Percentiles rank a stretch among this genome's conserved stretches.
phyloP scores from a whole-genome alignment of 805 yeast species.

The Teunomyces barrocoloradensis region DNA sequence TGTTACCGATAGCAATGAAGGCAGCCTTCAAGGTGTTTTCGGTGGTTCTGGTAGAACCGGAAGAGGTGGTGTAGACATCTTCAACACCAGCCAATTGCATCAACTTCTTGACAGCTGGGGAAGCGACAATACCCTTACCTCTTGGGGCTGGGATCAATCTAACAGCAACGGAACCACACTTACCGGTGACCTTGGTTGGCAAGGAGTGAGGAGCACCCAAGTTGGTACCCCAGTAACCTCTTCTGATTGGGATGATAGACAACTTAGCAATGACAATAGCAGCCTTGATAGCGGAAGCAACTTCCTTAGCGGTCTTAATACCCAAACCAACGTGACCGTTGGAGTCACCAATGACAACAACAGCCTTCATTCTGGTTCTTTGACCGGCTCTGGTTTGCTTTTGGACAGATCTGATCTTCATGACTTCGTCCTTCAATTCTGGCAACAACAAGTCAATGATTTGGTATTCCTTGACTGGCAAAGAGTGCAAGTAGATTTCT shows the following conservation, averaged over 20 bases:
- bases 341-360: conserved; percentile 98
- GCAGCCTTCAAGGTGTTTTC: conserved; percentile 99
- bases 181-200: conserved; percentile 97
- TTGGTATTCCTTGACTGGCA: conserved; percentile 99
- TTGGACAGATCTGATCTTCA: conserved; percentile 99
- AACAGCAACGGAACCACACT: conserved; percentile 99
- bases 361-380: conserved; percentile 99
- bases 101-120: conserved; percentile 99
- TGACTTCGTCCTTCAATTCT: conserved; percentile 94
- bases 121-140: conserved; percentile 99
- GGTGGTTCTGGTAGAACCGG: conserved; percentile 98
- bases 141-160: conserved; percentile 99
- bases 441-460: conserved; percentile 96
- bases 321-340: conserved; percentile 99
- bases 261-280: conserved; percentile 99
- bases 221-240: conserved; percentile 99
- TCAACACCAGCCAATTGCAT: conserved; percentile 99
- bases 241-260: conserved; percentile 98
- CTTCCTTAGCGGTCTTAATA: conserved; percentile 99
- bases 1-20: conserved; percentile 98
- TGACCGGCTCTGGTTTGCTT: conserved; percentile 99
- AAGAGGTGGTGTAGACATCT: conserved; percentile 98
- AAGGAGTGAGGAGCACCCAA: conserved; percentile 99
- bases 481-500: conserved; percentile 98
- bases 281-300: conserved; percentile 99